A percentile compares a stretch with the other conserved stretches of the same genome.
phyloP scores from a whole-genome alignment of 163 green algal genomes.

The Smithsoniella earleae region DNA sequence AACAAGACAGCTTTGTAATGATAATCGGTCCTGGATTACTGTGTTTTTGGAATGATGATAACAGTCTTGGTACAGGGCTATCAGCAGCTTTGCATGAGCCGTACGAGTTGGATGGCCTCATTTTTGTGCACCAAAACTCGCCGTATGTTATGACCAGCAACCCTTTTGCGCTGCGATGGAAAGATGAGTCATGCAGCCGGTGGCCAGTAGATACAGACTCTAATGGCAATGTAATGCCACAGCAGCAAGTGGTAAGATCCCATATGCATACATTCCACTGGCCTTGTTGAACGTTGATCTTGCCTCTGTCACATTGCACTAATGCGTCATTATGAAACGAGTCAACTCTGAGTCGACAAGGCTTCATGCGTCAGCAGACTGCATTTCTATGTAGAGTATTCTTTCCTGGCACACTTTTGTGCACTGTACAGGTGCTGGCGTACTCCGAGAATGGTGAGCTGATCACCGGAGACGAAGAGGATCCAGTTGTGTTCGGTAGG shows the following conservation, averaged over 20 bases:
- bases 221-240: background rate
- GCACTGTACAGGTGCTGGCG: conserved; percentile 25
- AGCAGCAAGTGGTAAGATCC: too few species aligned
- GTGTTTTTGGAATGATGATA: too few species aligned
- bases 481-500: background rate
- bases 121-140: background rate
- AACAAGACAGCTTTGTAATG: too few species aligned
- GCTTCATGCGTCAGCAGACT: too few species aligned
- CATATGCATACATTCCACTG: too few species aligned
- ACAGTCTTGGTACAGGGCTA: conserved; percentile 4
- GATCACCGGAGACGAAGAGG: background rate
- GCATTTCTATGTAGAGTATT: too few species aligned
- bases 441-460: conserved; percentile 12
- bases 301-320: too few species aligned
- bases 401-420: too few species aligned
- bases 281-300: too few species aligned
- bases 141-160: conserved; percentile 20
- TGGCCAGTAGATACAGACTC: conserved; percentile 22
- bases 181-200: conserved; percentile 5
- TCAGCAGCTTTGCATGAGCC: background rate
- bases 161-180: conserved; percentile 20
- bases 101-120: background rate
- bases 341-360: too few species aligned
- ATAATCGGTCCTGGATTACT: too few species aligned
- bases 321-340: too few species aligned